Evolutionary conservation across 306 rosid genomes (phyloP).

Genomic region (Trifolium dubium): DNA sequence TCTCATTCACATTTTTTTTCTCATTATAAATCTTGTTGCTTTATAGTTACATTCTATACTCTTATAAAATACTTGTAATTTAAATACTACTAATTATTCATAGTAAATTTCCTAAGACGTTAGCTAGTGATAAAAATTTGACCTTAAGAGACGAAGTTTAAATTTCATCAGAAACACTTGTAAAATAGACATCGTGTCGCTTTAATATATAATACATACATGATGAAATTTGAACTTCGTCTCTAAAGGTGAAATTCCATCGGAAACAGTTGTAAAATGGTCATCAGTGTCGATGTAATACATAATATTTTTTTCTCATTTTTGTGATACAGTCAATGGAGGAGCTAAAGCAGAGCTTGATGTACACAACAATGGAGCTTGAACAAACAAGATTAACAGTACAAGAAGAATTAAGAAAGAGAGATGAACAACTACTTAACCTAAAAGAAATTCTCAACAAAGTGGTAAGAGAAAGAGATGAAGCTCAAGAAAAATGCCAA

Average conservation of each 20-base stretch:
- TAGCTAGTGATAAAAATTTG: not conserved
- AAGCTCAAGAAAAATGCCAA: slow-evolving; percentile 75
- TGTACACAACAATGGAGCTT: slow-evolving; percentile 74
- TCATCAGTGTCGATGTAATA: not conserved
- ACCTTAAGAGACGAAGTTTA: not conserved
- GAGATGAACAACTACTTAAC: slow-evolving; percentile 70
- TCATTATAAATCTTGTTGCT: not conserved
- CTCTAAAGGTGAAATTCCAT: no score
- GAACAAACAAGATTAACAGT: slow-evolving; percentile 75
- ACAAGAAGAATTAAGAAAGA: slow-evolving; percentile 78
- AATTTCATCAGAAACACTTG: not conserved
- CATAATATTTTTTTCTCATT: not conserved
- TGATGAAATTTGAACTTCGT: no score
- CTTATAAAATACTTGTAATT: not conserved
- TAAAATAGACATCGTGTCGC: not conserved
- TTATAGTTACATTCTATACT: not conserved
- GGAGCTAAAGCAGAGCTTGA: slow-evolving; percentile 70
- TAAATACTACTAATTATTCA: not conserved
- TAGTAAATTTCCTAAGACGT: not conserved
- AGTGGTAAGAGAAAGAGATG: slow-evolving; percentile 76
- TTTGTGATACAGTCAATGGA: slow-evolving; percentile 67
- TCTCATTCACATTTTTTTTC: not conserved
- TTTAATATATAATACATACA: not conserved
- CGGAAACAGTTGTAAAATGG: not conserved
- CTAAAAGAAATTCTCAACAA: slow-evolving; percentile 67